Evolutionary conservation across 2,329 filamentous ascomycete species (phyloP).

Genomic region (Aspergillus awamori): DNA sequence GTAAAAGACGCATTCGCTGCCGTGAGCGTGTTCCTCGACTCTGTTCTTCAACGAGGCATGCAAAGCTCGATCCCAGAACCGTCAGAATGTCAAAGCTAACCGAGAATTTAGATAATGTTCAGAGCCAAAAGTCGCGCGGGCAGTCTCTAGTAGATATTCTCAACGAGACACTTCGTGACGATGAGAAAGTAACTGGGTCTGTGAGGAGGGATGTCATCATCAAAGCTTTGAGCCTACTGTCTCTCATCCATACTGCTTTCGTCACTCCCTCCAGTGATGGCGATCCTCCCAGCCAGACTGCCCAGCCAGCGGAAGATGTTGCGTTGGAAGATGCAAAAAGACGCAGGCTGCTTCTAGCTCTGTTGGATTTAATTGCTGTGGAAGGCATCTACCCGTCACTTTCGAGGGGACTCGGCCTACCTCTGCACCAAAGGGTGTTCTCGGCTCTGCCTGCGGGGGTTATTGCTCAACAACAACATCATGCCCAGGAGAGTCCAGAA

Average conservation of each 20-base stretch:
- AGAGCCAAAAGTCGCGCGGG: constrained; percentile 41
- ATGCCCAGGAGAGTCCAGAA: constrained; percentile 25
- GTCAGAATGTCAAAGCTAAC: constrained; percentile 32
- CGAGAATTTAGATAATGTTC: constrained; percentile 32
- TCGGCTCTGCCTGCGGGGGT: constrained; percentile 48
- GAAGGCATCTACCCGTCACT: constrained; percentile 50
- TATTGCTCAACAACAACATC: constrained; percentile 39
- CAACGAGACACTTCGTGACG: constrained; percentile 15
- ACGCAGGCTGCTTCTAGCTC: constrained; percentile 42
- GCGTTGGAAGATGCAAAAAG: constrained; percentile 46
- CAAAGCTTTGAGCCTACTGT: constrained; percentile 39
- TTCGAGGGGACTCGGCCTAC: constrained; percentile 47
- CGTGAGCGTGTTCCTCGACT: constrained; percentile 40
- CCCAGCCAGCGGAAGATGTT: constrained; percentile 28
- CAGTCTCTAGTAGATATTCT: constrained; percentile 41
- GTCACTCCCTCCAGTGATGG: constrained; percentile 25
- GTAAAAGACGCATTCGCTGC: constrained; percentile 38
- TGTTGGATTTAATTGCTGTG: constrained; percentile 48
- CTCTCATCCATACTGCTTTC: constrained; percentile 40
- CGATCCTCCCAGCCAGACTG: constrained; percentile 4
- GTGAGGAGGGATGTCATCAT: constrained; percentile 35
- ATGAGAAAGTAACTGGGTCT: constrained; percentile 19
- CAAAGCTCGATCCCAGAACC: constrained; percentile 19
- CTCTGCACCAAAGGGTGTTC: constrained; percentile 47
- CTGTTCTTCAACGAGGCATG: constrained; percentile 47